Evolutionary conservation across 352 stramenopile species (phyloP).

Genomic region (Albugo candida): DNA sequence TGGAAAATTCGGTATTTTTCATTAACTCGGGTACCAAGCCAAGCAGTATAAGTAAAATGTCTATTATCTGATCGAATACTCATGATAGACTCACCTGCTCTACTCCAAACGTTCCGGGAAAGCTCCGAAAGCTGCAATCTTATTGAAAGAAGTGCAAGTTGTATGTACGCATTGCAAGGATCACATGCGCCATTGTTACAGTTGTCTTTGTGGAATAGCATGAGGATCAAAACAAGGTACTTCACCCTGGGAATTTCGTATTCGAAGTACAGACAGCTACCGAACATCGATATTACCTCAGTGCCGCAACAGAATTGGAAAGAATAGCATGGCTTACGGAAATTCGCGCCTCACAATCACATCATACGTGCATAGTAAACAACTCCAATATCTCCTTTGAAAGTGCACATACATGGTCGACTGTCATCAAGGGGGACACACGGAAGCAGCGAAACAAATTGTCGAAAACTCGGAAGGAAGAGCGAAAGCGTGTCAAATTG

Average conservation of each 20-base stretch:
- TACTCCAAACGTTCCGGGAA: slow-evolving; percentile 75
- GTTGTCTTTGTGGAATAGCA: slow-evolving; percentile 16
- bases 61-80: no score
- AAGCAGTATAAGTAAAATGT: no score
- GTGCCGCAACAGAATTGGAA: slow-evolving; percentile 57
- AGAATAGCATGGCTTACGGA: slow-evolving; percentile 33
- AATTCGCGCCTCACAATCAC: slow-evolving; percentile 14
- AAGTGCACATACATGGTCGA: slow-evolving; percentile 12
- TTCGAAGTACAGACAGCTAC: slow-evolving; percentile 39
- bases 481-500: slow-evolving; percentile 35
- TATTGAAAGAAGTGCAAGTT: slow-evolving; percentile 34
- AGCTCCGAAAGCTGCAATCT: slow-evolving; percentile 26
- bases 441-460: slow-evolving; percentile 15
- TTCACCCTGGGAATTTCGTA: slow-evolving; percentile 52
- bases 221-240: slow-evolving; percentile 62
- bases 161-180: slow-evolving; percentile 14
- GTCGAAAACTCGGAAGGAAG: slow-evolving; percentile 41
- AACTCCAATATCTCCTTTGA: slow-evolving; percentile 4
- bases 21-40: slow-evolving; percentile 35
- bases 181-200: background rate
- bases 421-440: slow-evolving; percentile 12
- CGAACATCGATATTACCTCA: slow-evolving; percentile 31
- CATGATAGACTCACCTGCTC: slow-evolving; percentile 32
- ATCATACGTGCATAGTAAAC: slow-evolving; percentile 6
- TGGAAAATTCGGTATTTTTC: slow-evolving; percentile 79